phyloP scores from a whole-genome alignment of 331 rosid species.

The Rosa hybrid region DNA sequence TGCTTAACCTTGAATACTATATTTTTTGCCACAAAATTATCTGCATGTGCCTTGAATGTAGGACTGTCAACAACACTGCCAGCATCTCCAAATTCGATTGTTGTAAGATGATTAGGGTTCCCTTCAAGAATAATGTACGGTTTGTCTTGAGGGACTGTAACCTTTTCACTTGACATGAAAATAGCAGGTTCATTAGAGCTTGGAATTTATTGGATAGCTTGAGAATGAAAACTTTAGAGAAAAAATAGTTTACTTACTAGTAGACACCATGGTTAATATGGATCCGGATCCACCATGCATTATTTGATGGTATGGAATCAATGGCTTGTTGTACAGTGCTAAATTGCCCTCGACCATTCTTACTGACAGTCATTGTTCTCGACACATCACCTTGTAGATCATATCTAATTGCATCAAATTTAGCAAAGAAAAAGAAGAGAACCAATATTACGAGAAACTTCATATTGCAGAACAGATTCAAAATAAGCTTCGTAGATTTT shows the following conservation, averaged over 20 bases:
- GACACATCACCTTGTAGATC: not conserved
- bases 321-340: conserved; percentile 22
- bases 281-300: conserved; percentile 6
- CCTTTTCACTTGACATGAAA: conserved; percentile 16
- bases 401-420: not conserved
- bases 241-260: not conserved
- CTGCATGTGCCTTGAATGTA: conserved; percentile 9
- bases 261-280: conserved; percentile 12
- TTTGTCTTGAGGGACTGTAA: conserved; percentile 8
- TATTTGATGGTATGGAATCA: conserved; percentile 25
- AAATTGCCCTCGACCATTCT: conserved; percentile 5
- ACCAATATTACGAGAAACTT: not conserved
- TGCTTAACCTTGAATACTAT: conserved; percentile 11
- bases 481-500: not conserved
- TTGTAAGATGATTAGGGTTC: not conserved
- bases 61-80: conserved; percentile 14
- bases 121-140: conserved; percentile 25
- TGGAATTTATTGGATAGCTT: not conserved
- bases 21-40: conserved; percentile 12
- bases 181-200: not conserved
- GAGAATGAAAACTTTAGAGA: not conserved
- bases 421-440: not conserved
- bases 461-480: not conserved
- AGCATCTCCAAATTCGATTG: not conserved
- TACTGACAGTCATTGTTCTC: conserved; percentile 5